Base-by-base conservation (phyloP, 192 early-diverging fungal genomes). In the Oehlia diaphana region DNA sequence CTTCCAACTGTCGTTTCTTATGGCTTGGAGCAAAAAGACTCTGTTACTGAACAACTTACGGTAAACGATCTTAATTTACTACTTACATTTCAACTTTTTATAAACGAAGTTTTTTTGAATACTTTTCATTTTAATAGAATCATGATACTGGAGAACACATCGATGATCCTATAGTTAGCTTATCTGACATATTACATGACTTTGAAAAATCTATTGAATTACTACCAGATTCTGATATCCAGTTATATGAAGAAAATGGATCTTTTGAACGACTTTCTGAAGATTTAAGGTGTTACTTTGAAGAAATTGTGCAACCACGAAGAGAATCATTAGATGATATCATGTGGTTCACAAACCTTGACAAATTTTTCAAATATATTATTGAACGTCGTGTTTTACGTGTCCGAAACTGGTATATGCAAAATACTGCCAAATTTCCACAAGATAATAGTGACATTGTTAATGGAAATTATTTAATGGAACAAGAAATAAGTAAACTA, bases 381-480 rank as follows among this genome's bases (percentile, higher is more conserved):
- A 67, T 77, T 21, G 37, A 76, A 10, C 35, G 79, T 10, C 62
- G 79, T 33, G 5, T 75, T 39, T 21, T 31, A 28, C 79, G 79
- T 31, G 74, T 70, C 2, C 44, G 65, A 67, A 35, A 76, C 21
- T 80, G 79, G 79, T 80, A 77, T 63, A 16, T 21, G 14, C 42
- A 31, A 47, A 80, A 80, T 62, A 63, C 63, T 49, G 12, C 19
- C 23, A 79, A 65, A 12, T 76, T 80, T 44, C 74, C 74, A 23
- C 28, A 74, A 23, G 71, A 76, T 67, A 79, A 80, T 16, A 75
- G 35, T 63, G 79, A 80, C 10, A 66, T 80, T 69, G 31, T 70
- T 2, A 68, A 61, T 39, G 61, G 49, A 19, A 62, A 58, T 6
- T 63, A 76, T 66, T 63, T 28, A 14, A 14, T 80, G 19, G 61